Conservation (phyloP, 2,329 filamentous ascomycete genomes). For the Escovopsis sp. region DNA sequence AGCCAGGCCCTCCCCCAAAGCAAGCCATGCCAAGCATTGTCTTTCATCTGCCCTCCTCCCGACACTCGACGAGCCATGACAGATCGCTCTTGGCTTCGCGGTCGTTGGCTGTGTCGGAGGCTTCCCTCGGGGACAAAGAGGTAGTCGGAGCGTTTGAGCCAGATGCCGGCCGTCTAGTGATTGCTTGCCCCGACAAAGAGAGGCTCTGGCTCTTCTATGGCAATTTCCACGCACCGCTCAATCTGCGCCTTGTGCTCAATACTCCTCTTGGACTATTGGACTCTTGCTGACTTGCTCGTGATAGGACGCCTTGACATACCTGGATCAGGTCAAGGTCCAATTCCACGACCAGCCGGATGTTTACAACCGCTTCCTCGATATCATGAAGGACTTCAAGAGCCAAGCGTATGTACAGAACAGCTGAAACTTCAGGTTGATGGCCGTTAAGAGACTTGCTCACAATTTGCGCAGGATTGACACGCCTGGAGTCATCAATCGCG, state of each 20-base stretch:
- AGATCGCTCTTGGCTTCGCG: conserved; percentile 1
- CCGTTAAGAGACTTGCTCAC: conserved; percentile 37
- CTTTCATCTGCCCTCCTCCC: conserved; percentile 3
- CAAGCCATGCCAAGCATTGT: conserved; percentile 3
- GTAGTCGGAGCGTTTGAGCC: conserved; percentile 11
- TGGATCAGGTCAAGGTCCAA: conserved; percentile 96
- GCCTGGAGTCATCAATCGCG: conserved; percentile 89
- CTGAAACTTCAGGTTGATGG: too few relatives aligned
- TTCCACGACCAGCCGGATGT: conserved; percentile 95
- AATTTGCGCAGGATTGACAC: conserved; percentile 61
- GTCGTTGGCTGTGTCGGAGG: conserved; percentile 2
- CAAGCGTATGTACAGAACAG: conserved; percentile 53
- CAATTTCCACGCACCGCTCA: conserved; percentile 12
- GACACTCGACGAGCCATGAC: conserved; percentile 1
- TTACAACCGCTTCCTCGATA: conserved; percentile 92
- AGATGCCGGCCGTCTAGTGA: conserved; percentile 10
- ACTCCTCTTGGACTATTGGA: conserved; percentile 1
- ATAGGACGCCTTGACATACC: conserved; percentile 71
- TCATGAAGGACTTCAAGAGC: conserved; percentile 99
- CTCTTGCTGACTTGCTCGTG: conserved; percentile 5
- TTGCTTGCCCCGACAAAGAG: conserved; percentile 8
- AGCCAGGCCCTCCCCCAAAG: neutral
- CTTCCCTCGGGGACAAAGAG: conserved; percentile 5
- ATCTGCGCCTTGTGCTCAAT: conserved; percentile 1
- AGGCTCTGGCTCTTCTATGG: conserved; percentile 11